phyloP scores from a whole-genome alignment of 2,329 filamentous ascomycete species.

The Cryphonectria carpinicola region DNA sequence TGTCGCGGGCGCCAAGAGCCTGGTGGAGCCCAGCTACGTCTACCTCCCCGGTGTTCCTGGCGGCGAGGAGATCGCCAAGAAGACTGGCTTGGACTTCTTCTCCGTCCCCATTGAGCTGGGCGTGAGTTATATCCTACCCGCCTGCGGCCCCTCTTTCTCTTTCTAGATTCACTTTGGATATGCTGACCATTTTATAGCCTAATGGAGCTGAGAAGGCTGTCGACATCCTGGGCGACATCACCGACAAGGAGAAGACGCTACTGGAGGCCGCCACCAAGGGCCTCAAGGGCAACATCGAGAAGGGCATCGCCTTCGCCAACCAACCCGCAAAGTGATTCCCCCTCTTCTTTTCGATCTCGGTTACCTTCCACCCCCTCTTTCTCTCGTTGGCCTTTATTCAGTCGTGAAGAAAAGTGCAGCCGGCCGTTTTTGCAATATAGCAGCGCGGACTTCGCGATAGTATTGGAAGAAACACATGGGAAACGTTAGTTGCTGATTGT shows the following conservation, averaged over 20 bases:
- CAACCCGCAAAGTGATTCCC: constrained; percentile 80
- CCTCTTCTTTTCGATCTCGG: constrained; percentile 33
- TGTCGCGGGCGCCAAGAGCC: constrained; percentile 83
- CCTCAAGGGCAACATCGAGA: constrained; percentile 89
- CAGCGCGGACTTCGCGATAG: constrained; percentile 23
- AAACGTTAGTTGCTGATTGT: constrained; percentile 26
- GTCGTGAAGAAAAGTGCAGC: constrained; percentile 18
- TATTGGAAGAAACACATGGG: constrained; percentile 18
- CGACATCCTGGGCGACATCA: constrained; percentile 77
- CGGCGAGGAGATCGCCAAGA: constrained; percentile 83
- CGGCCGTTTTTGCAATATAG: constrained; percentile 18
- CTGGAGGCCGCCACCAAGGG: constrained; percentile 75
- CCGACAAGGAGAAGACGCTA: constrained; percentile 87
- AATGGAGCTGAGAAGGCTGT: constrained; percentile 84
- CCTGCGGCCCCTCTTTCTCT: background rate
- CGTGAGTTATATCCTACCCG: constrained; percentile 60
- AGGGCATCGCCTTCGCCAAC: constrained; percentile 88
- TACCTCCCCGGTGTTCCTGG: constrained; percentile 90
- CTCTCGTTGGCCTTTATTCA: constrained; percentile 28
- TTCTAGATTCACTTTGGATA: constrained; percentile 5
- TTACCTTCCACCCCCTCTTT: constrained; percentile 5
- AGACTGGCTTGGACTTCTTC: constrained; percentile 89
- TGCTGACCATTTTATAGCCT: constrained; percentile 52
- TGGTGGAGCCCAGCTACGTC: constrained; percentile 93
- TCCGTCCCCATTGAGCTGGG: constrained; percentile 95